Percentiles rank a stretch among this genome's conserved stretches.
Evolutionary conservation across 1,139 yeast species (phyloP).

Genomic region (Suhomyces terraborum): DNA sequence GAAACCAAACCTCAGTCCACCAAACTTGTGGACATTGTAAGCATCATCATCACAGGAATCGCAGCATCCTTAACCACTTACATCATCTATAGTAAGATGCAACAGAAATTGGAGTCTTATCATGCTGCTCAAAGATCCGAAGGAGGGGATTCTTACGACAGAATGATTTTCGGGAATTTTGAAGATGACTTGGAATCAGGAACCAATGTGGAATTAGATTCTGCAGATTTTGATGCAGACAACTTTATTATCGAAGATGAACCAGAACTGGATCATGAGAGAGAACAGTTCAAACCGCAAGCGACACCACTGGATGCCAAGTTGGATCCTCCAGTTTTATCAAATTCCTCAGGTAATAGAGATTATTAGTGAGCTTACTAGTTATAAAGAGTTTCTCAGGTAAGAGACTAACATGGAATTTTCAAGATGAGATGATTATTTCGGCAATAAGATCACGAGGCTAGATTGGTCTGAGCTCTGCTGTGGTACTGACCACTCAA

Average conservation of each 20-base stretch:
- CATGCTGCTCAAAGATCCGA: slow-evolving; percentile 21
- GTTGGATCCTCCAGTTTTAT: slow-evolving; percentile 3
- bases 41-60: slow-evolving; percentile 58
- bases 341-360: slow-evolving; percentile 10
- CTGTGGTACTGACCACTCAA: too few relatives aligned
- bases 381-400: too few relatives aligned
- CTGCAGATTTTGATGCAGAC: slow-evolving; percentile 40
- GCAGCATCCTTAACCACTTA: slow-evolving; percentile 69
- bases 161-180: slow-evolving; percentile 44
- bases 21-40: slow-evolving; percentile 60
- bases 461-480: too few relatives aligned
- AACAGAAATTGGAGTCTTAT: slow-evolving; percentile 38
- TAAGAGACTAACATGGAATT: too few relatives aligned
- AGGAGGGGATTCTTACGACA: slow-evolving; percentile 24
- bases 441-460: too few relatives aligned
- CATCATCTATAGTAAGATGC: slow-evolving; percentile 67
- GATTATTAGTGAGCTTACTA: slow-evolving; percentile 11
- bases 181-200: slow-evolving; percentile 37
- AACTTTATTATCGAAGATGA: slow-evolving; percentile 38
- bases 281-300: not conserved
- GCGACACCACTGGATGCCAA: not conserved
- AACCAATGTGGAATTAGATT: slow-evolving; percentile 35
- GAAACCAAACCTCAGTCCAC: slow-evolving; percentile 51
- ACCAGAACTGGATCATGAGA: slow-evolving; percentile 13
- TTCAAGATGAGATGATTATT: too few relatives aligned